Conservation (phyloP, 2,329 filamentous ascomycete species). For the Scleromitrula shiraiana region DNA sequence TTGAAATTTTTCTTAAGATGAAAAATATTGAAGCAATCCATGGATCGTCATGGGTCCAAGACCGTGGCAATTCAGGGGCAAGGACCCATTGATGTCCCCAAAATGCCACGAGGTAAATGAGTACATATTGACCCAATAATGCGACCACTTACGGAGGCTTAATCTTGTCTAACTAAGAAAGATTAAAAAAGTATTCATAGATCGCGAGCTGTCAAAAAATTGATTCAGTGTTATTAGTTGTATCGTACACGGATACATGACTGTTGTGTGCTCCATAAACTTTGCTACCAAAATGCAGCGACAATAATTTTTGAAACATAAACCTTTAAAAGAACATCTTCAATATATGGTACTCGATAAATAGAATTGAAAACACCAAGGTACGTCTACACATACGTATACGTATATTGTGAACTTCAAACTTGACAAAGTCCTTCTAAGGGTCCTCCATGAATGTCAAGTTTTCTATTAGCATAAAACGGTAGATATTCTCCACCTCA, state of each 20-base stretch:
- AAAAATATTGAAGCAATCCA: background rate
- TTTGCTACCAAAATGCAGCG: no score
- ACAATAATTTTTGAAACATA: background rate
- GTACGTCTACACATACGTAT: background rate
- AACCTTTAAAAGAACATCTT: background rate
- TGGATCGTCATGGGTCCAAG: background rate
- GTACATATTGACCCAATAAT: slow-evolving; percentile 1
- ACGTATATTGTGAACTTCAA: no score
- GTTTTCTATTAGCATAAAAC: background rate
- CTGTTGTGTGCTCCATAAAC: no score
- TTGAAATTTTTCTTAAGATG: background rate
- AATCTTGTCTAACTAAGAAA: slow-evolving; percentile 1
- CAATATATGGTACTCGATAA: no score
- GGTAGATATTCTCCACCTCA: background rate
- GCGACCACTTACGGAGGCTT: slow-evolving; percentile 2
- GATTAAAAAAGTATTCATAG: no score
- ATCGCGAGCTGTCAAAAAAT: background rate
- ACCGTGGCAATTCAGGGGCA: slow-evolving; percentile 7
- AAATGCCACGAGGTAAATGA: slow-evolving; percentile 1
- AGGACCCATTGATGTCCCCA: slow-evolving; percentile 9
- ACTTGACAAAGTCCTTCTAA: background rate
- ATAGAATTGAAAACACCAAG: no score
- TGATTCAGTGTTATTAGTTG: no score
- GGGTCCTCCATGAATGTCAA: background rate
- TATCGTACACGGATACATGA: no score